Percentiles rank a stretch among this genome's conserved stretches.
phyloP scores from a whole-genome alignment of 345 rosid species.

The Melaleuca quinquenervia region DNA sequence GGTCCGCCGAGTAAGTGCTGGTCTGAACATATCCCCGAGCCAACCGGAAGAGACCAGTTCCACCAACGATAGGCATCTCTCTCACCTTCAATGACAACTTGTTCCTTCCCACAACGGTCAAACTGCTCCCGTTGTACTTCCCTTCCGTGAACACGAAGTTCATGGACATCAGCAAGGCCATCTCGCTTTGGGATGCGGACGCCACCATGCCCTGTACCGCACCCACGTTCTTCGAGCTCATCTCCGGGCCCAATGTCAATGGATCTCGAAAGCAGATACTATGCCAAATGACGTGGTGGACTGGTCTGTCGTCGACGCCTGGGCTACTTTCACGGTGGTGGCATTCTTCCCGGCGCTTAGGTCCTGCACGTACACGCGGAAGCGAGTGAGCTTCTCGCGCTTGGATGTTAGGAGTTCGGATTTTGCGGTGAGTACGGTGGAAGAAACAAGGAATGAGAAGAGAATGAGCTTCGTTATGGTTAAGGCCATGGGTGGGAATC shows the following conservation, averaged over 20 bases:
- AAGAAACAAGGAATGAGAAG: neutral
- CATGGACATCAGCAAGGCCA: neutral
- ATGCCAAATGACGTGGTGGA: neutral
- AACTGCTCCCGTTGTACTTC: neutral
- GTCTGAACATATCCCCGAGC: neutral
- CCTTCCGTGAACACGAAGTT: neutral
- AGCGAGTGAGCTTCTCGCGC: constrained; percentile 10
- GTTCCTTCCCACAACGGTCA: neutral
- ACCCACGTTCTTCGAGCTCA: constrained; percentile 1
- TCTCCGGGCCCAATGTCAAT: neutral
- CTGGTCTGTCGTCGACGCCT: neutral
- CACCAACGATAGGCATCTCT: neutral
- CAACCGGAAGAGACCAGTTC: neutral
- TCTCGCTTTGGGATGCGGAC: neutral
- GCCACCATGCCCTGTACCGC: neutral
- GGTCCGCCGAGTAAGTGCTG: neutral
- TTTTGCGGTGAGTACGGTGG: neutral
- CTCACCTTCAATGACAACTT: neutral
- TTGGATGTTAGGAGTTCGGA: neutral
- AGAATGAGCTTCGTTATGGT: neutral
- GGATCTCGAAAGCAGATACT: neutral
- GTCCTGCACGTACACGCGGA: constrained; percentile 11
- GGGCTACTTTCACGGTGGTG: neutral
- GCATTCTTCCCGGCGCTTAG: neutral
- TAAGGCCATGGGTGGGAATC: neutral